Evolutionary conservation across 768 basidiomycete genomes (phyloP).

Genomic region (Agaricus blazei): DNA sequence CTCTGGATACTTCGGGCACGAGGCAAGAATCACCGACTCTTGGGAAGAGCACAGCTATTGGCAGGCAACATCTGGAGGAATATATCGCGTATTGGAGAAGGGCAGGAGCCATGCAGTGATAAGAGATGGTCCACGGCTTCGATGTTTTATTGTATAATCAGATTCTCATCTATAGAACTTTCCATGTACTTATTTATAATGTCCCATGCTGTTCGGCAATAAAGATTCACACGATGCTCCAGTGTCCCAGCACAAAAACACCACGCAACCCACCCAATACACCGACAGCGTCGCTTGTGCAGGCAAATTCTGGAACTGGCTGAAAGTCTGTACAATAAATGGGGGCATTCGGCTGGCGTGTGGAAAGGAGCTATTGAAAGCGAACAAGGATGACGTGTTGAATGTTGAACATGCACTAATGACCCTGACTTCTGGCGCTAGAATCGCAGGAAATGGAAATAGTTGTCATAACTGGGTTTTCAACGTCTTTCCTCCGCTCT

Average conservation of each 20-base stretch:
- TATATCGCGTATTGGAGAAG: constrained; percentile 27
- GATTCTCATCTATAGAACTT: too few relatives aligned
- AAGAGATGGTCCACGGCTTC: too few relatives aligned
- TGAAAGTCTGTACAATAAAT: too few relatives aligned
- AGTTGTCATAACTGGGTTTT: neutral
- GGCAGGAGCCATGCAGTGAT: constrained; percentile 15
- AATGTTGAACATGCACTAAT: neutral
- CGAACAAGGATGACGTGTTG: neutral
- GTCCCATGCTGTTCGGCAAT: too few relatives aligned
- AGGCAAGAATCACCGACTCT: constrained; percentile 18
- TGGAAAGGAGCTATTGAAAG: neutral
- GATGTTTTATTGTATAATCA: too few relatives aligned
- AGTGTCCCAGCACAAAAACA: too few relatives aligned
- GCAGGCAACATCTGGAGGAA: constrained; percentile 24
- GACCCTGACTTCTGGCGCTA: constrained; percentile 1
- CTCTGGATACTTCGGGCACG: constrained; percentile 22
- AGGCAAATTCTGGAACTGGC: too few relatives aligned
- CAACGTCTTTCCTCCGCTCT: constrained; percentile 6
- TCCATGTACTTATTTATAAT: too few relatives aligned
- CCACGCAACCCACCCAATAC: too few relatives aligned
- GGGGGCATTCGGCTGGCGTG: neutral
- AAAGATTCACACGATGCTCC: too few relatives aligned
- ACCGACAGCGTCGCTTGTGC: too few relatives aligned
- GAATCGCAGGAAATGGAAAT: neutral
- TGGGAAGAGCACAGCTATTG: constrained; percentile 24